Conservation (phyloP, 1,139 yeast species). For the Candida smagusa region DNA sequence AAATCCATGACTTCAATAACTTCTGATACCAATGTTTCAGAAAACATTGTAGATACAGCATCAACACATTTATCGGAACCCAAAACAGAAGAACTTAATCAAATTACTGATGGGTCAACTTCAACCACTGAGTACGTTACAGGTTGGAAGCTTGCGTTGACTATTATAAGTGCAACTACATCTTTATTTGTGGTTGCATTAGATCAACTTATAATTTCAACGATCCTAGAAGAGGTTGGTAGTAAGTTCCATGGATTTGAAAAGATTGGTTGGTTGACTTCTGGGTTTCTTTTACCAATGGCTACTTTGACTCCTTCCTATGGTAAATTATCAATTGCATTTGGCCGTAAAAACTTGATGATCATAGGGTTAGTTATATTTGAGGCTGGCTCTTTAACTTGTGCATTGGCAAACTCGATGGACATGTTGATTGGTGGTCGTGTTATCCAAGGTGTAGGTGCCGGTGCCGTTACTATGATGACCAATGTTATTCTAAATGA, state of each 20-base stretch:
- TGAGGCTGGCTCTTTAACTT: slow-evolving; percentile 18
- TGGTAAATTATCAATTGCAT: slow-evolving; percentile 19
- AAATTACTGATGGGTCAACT: too few relatives aligned
- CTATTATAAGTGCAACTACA: slow-evolving; percentile 15
- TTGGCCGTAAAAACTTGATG: slow-evolving; percentile 17
- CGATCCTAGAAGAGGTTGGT: slow-evolving; percentile 18
- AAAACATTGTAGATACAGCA: too few relatives aligned
- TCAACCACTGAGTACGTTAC: slow-evolving; percentile 8
- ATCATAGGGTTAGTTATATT: slow-evolving; percentile 16
- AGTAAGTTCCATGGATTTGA: slow-evolving; percentile 15
- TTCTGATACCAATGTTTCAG: too few relatives aligned
- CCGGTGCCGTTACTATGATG: slow-evolving; percentile 19
- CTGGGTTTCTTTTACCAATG: slow-evolving; percentile 18
- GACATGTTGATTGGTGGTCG: slow-evolving; percentile 21
- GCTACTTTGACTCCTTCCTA: slow-evolving; percentile 19
- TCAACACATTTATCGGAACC: too few relatives aligned
- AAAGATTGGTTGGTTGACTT: slow-evolving; percentile 19
- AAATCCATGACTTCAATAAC: too few relatives aligned
- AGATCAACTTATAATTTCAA: slow-evolving; percentile 21
- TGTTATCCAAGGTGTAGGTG: slow-evolving; percentile 20
- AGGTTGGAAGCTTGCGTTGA: slow-evolving; percentile 13
- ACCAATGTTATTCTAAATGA: slow-evolving; percentile 18
- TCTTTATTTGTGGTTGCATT: slow-evolving; percentile 17
- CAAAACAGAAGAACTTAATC: too few relatives aligned
- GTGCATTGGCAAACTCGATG: slow-evolving; percentile 16